phyloP scores from a whole-genome alignment of 2,329 filamentous ascomycete genomes.

The Penicillium paneum region DNA sequence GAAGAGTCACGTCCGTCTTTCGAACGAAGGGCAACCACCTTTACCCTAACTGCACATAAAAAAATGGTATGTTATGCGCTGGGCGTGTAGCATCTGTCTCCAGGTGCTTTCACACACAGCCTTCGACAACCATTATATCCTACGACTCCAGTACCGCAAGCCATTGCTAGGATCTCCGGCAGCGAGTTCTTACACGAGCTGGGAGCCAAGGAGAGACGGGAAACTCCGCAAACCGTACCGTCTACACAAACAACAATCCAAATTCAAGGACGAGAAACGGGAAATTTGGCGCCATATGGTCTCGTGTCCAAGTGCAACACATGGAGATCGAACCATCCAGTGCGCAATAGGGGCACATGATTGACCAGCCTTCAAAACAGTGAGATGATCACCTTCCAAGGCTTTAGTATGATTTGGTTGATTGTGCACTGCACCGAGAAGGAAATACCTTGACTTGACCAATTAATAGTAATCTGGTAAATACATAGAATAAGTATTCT shows the following conservation, averaged over 20 bases:
- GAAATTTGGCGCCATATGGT: slow-evolving; percentile 1
- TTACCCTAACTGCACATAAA: background rate
- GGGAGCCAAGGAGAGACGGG: background rate
- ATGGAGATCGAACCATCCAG: no score
- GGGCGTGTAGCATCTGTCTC: slow-evolving; percentile 10
- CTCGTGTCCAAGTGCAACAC: background rate
- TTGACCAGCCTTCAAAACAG: background rate
- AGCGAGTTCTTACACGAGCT: background rate
- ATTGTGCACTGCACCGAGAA: slow-evolving; percentile 5
- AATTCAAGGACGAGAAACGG: background rate
- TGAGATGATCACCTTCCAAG: background rate
- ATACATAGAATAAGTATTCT: background rate
- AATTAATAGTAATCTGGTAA: background rate
- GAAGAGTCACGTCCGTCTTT: slow-evolving; percentile 1
- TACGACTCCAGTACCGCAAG: slow-evolving; percentile 11
- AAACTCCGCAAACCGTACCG: background rate
- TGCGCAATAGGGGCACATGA: background rate
- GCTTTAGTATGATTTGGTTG: background rate
- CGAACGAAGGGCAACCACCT: background rate
- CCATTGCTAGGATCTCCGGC: slow-evolving; percentile 7
- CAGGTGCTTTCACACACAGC: slow-evolving; percentile 2
- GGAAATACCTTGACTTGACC: background rate
- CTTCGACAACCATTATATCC: slow-evolving; percentile 9
- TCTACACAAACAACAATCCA: background rate
- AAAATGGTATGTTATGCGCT: slow-evolving; percentile 8